Evolutionary conservation across 2,329 filamentous ascomycete genomes (phyloP), one percentile per base, ranked within the genome.

Genomic region (Ophiostoma australiae): DNA sequence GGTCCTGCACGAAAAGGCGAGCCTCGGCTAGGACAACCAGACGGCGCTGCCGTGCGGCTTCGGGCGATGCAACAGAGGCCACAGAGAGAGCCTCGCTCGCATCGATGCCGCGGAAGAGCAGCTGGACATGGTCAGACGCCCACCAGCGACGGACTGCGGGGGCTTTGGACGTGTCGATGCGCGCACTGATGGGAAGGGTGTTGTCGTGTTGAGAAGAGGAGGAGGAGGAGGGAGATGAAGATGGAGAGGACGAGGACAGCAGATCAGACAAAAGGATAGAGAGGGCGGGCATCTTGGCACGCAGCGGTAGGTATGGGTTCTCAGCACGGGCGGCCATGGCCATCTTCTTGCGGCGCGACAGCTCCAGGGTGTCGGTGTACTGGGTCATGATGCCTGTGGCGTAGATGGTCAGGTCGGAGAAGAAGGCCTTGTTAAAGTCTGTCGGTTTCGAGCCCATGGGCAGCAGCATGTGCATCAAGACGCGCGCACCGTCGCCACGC

Each of bases 111-210:
- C 80, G 83, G 75, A 89, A 89, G n/a, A 81, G 82, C 68, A 91
- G 80, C 68, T 84, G 83, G 37, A 91, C 82, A 48, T 83, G 82
- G 72, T 91, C 84, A 58, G 83, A 81, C 1, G 87, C 87, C 89
- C 89, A 91, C 3, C 72, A 81, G 78, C 44, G 77, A 7, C 35
- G 67, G 37, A 48, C 66, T 3, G 66, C 39, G 13, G 66, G 39
- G 15, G 37, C n/a, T 3, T 23, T 27, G n/a, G 44, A 20, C 17
- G 52, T 31, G 7, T 23, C 13, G 3, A 58, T 27, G 52, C 52
- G 3, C 8, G 10, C 52, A 13, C n/a, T 58, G n/a, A 23, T 41
- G 63, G 27, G 58, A 4, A 35, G n/a, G 15, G 52, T 61, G 52
- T 13, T 20, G 33, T 44, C 67, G 17, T 23, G 10, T 23, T 20